Evolutionary conservation across 306 rosid species (phyloP).

Genomic region (Urtica urens): DNA sequence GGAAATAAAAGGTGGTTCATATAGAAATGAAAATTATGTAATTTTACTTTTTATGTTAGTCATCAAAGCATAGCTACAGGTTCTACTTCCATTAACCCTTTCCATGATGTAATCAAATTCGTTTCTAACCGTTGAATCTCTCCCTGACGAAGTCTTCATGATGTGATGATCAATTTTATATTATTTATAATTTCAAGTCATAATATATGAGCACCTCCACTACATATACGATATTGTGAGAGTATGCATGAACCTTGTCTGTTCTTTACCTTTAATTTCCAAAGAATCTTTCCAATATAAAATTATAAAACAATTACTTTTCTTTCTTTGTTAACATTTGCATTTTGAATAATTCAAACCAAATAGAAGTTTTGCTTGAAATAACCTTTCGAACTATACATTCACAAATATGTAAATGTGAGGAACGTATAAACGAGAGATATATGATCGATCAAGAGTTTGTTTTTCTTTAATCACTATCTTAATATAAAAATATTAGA

Average conservation of each 20-base stretch:
- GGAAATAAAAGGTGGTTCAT: not conserved
- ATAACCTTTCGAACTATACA: too few species aligned
- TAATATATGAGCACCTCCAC: not conserved
- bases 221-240: too few species aligned
- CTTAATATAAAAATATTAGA: too few species aligned
- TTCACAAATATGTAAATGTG: too few species aligned
- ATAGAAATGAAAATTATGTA: not conserved
- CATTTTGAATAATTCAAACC: not conserved
- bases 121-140: constrained; percentile 4
- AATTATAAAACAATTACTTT: too few species aligned
- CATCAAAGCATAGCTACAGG: constrained; percentile 4
- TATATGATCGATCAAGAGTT: too few species aligned
- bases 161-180: constrained; percentile 2
- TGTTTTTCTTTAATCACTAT: too few species aligned
- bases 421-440: too few species aligned
- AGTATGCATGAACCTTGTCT: constrained; percentile 7
- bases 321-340: not conserved
- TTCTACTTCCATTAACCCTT: too few species aligned
- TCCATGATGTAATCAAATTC: constrained; percentile 6
- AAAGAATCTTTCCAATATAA: too few species aligned
- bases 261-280: not conserved
- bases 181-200: not conserved
- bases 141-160: not conserved
- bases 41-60: not conserved
- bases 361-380: too few species aligned